phyloP scores from a whole-genome alignment of 345 rosid genomes.

The Fremontodendron californicum region DNA sequence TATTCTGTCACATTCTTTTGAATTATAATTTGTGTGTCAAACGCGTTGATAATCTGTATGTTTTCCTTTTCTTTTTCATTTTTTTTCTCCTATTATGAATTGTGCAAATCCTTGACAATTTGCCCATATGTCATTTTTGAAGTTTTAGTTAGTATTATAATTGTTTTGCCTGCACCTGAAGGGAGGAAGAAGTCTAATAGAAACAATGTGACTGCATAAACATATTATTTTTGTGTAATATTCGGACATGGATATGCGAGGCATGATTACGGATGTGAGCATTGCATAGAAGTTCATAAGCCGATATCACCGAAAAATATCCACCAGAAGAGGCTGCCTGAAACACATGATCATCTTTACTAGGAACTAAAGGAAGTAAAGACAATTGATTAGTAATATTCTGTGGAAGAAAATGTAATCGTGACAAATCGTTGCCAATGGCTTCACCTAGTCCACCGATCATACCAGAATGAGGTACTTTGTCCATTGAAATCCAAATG shows the following conservation, averaged over 20 bases:
- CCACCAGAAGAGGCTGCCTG: no score
- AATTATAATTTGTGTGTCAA: not conserved
- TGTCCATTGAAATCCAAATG: no score
- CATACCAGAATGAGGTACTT: no score
- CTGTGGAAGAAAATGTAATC: no score
- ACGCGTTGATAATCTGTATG: not conserved
- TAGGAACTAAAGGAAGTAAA: no score
- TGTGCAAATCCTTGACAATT: not conserved
- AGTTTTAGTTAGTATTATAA: not conserved
- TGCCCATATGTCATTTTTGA: not conserved
- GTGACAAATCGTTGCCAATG: no score
- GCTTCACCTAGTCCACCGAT: no score
- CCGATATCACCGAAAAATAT: no score
- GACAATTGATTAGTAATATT: no score
- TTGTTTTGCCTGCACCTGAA: not conserved
- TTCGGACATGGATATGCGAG: conserved; percentile 10
- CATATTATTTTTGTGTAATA: not conserved
- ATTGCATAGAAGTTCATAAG: not conserved
- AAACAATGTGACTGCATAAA: not conserved
- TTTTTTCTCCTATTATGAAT: not conserved
- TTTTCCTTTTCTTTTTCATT: not conserved
- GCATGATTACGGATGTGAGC: not conserved
- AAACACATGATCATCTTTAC: no score
- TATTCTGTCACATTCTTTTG: not conserved
- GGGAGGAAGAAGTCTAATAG: conserved; percentile 9